Evolutionary conservation across 75 land plant genomes (phyloP), one percentile per base, ranked within the genome.

Genomic region (Pinus tabuliformis): DNA sequence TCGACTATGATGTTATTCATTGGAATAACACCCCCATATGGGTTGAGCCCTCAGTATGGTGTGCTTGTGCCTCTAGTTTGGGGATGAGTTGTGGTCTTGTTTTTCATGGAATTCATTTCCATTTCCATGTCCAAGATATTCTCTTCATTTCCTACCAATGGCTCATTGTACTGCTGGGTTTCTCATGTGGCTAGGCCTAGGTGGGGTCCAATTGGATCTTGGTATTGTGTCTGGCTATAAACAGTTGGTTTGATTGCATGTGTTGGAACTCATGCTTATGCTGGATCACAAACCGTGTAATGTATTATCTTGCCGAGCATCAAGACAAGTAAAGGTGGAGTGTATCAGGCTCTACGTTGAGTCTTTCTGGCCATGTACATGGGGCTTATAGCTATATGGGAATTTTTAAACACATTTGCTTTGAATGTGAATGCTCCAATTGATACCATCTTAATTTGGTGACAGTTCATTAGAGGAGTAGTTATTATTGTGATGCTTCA

Each of bases 181-280:
- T 92, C 95, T 33, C 94, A 92, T 86, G 79, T 93, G 62, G 88
- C 95, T 73, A 92, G 95, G 0, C 97, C 90, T 14, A 81, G 57
- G 52, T 94, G 95, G 92, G 97, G 95, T 61, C 97, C 95, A 59
- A 84, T 94, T 70, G 87, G 95, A 62, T 92, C 92, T 66, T 94
- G 97, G 97, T 90, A 90, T 70, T 94, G 95, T 85, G 97, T 92
- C 26, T 94, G 95, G 97, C 88, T 92, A 70, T 95, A 94, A 80
- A 82, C 97, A 4, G 88, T 94, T 45, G 97, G 97, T 20, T 84
- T 92, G 18, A 86, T 94, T 81, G 89, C 95, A 66, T 95, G 95
- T 20, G 86, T 92, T 70, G 97, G 97, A 33, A 92, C 97, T 3
- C 95, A 90, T 87, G 95, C 87, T 33, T 33, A 33, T 1, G 1